A percentile compares a stretch with the other conserved stretches of the same genome.
These are phyloP conservation scores for Metschnikowia aberdeeniae DNA, from an alignment of 805 yeast species.

Conservation along the genomic window DNA sequence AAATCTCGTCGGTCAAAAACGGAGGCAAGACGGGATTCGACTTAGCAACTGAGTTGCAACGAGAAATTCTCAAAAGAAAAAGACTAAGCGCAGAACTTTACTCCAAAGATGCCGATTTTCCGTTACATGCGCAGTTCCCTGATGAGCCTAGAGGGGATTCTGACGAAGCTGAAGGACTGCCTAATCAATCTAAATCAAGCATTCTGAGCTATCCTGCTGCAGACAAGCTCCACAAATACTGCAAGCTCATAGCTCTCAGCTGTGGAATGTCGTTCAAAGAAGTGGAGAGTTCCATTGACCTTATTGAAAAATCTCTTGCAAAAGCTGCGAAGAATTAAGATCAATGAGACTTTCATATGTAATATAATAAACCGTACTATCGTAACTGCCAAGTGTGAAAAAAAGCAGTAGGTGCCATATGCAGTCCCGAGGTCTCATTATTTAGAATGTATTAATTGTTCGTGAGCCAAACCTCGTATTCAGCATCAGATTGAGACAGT, in stretches of 20 bases:
- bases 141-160: constrained; percentile 19
- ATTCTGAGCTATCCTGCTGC: constrained; percentile 26
- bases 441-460: too few species aligned
- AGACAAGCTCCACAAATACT: constrained; percentile 37
- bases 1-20: not conserved
- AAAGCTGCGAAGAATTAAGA: constrained; percentile 16
- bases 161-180: not conserved
- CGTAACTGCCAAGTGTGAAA: not conserved
- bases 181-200: constrained; percentile 11
- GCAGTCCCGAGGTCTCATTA: not conserved
- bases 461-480: too few species aligned
- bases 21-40: constrained; percentile 12
- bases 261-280: constrained; percentile 41
- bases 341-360: not conserved
- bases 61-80: constrained; percentile 23
- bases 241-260: constrained; percentile 37
- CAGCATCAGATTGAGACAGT: too few species aligned
- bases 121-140: constrained; percentile 11
- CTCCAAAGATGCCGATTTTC: constrained; percentile 21
- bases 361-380: not conserved
- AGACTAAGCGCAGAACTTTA: constrained; percentile 18
- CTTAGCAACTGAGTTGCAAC: constrained; percentile 25
- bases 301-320: constrained; percentile 37
- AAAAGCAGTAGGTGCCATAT: not conserved
- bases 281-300: constrained; percentile 39